Base-by-base conservation (phyloP, 371 early-diverging fungal genomes). In the Actinomortierella wolfii region DNA sequence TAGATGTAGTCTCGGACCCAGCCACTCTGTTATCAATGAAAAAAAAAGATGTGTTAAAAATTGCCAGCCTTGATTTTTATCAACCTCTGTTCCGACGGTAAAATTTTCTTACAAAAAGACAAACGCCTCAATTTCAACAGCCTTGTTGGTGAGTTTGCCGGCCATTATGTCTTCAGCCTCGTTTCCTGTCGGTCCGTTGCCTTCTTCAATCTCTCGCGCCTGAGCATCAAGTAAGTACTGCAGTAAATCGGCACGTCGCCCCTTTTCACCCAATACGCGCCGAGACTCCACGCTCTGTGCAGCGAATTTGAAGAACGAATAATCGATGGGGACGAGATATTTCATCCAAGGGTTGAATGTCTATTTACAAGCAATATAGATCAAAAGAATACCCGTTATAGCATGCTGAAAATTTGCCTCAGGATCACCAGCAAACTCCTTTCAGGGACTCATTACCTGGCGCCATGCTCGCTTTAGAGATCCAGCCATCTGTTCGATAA, bases 401-500 rank as follows among this genome's bases (percentile, higher is more conserved):
- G 40, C n/a, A 18, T 24, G 20, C 15, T 3, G n/a, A 2, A 17
- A 41, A 13, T 23, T 28, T 39, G 56, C 53, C 21, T 41, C 20
- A 42, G 26, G 34, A 34, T 34, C 7, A 4, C 34, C 34, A 6
- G 4, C 34, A 4, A n/a, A 51, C n/a, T 34, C 20, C 39, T 29
- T 26, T 7, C 28, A 39, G 11, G 52, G 52, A 39, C 34, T 52
- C 9, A 53, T 51, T 11, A 42, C 29, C 24, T 49, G 44, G 15
- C 54, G 23, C 4, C 57, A 43, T 15, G 54, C 48, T 21, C 52
- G 26, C 23, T 51, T 45, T 29, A 51, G 40, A 15, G 66, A 54
- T 25, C 45, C 25, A 18, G 54, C 55, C 20, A 69, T 26, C 43
- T 52, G 59, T 23, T 44, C 46, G 15, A 78, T 77, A 7, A 84